Conservation (phyloP, 106 monocot species). For the Dendrobium nobile region DNA sequence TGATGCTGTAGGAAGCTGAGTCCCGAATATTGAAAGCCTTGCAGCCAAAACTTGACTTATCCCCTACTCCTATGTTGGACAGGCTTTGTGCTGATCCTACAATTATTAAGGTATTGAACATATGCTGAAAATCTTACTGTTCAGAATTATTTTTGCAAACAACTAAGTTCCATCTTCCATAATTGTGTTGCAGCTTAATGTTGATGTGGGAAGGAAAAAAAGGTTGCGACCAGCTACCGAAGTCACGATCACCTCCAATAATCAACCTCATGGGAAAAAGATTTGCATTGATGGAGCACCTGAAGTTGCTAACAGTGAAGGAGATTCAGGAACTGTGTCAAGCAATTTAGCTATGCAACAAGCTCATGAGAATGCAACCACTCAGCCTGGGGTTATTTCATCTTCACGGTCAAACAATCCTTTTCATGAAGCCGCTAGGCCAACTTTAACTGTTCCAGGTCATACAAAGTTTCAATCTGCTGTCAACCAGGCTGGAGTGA, state of each 20-base stretch:
- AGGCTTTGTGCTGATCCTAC: conserved; percentile 50
- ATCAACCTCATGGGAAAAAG: conserved; percentile 66
- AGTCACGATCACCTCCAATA: conserved; percentile 38
- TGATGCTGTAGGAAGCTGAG: conserved; percentile 73
- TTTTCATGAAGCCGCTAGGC: conserved; percentile 32
- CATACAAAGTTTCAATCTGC: conserved; percentile 34
- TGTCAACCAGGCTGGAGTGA: conserved; percentile 22
- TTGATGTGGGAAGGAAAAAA: conserved; percentile 61
- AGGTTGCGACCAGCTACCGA: conserved; percentile 44
- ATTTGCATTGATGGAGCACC: conserved; percentile 52
- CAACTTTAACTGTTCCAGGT: conserved; percentile 32
- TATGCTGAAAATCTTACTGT: neutral
- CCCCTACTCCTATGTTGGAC: conserved; percentile 67
- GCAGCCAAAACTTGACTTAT: conserved; percentile 70
- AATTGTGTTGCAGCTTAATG: conserved; percentile 52
- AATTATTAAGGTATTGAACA: conserved; percentile 44
- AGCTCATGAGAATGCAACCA: conserved; percentile 21
- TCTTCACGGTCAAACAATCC: conserved; percentile 24
- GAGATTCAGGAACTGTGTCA: conserved; percentile 19
- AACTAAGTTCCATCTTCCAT: neutral
- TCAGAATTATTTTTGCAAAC: conserved; percentile 8
- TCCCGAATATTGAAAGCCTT: conserved; percentile 74
- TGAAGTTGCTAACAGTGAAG: conserved; percentile 24
- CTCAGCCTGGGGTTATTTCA: conserved; percentile 24
- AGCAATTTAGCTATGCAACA: conserved; percentile 27